A percentile compares a stretch with the other conserved stretches of the same genome.
Conservation (phyloP, 805 yeast genomes). For the Pichia nanzhaoensis region DNA sequence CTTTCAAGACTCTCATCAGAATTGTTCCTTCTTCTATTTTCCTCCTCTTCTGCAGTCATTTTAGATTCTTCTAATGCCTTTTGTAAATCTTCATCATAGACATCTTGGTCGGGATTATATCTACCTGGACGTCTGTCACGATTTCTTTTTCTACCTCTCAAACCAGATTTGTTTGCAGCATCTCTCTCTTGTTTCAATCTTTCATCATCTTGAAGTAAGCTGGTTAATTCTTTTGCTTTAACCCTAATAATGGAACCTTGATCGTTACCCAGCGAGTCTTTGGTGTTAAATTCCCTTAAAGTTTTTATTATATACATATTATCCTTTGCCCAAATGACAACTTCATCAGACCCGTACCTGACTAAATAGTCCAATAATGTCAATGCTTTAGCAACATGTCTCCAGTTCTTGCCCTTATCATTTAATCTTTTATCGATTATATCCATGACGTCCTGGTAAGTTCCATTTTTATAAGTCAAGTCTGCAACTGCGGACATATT, state of each 20-base stretch:
- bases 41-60: constrained; percentile 80
- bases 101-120: constrained; percentile 29
- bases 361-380: constrained; percentile 86
- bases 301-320: constrained; percentile 85
- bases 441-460: constrained; percentile 86
- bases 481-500: constrained; percentile 81
- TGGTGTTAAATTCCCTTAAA: constrained; percentile 78
- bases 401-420: constrained; percentile 96
- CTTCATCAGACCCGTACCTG: constrained; percentile 79
- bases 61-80: constrained; percentile 76
- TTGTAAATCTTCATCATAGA: constrained; percentile 69
- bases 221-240: constrained; percentile 82
- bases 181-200: constrained; percentile 66
- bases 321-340: constrained; percentile 87
- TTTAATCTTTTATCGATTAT: constrained; percentile 87
- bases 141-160: constrained; percentile 27
- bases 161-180: constrained; percentile 22
- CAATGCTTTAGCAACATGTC: constrained; percentile 88
- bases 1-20: constrained; percentile 58
- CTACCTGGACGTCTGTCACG: constrained; percentile 11
- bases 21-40: constrained; percentile 45
- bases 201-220: constrained; percentile 76
- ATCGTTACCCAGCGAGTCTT: constrained; percentile 72
- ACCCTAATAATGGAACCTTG: constrained; percentile 86
- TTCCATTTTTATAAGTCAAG: constrained; percentile 62